Evolutionary conservation across 1,284 basidiomycete species (phyloP).

Genomic region (Gymnopus androsaceus): DNA sequence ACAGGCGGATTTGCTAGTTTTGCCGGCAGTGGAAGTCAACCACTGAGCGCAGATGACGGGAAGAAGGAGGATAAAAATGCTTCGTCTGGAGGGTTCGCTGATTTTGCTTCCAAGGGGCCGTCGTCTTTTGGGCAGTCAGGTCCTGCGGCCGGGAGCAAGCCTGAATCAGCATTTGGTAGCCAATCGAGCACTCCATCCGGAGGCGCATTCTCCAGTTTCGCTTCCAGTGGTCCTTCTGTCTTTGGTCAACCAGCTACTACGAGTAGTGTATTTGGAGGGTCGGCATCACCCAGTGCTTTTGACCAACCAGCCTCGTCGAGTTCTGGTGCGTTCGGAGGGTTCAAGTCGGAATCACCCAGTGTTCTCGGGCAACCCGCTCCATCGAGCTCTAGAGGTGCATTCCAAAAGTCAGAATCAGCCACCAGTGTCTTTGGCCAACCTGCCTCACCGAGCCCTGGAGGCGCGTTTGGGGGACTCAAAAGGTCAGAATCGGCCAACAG

Average conservation of each 20-base stretch:
- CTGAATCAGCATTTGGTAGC: constrained; percentile 14
- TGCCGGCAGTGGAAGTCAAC: not conserved
- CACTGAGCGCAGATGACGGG: not conserved
- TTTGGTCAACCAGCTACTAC: constrained; percentile 19
- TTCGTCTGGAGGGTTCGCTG: constrained; percentile 27
- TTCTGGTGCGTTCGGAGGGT: not conserved
- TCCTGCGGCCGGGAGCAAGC: not conserved
- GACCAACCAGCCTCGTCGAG: constrained; percentile 6
- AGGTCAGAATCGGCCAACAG: not conserved
- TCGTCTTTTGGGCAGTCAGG: constrained; percentile 12
- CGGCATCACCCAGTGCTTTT: constrained; percentile 13
- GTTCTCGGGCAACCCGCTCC: not conserved
- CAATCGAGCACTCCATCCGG: not conserved
- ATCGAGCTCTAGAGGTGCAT: not conserved
- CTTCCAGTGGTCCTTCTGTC: constrained; percentile 13
- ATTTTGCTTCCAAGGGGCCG: constrained; percentile 26
- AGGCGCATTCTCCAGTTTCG: constrained; percentile 6
- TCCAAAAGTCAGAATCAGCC: not conserved
- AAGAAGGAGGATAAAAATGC: not conserved
- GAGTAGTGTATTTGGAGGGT: constrained; percentile 8
- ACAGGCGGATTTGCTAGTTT: constrained; percentile 13
- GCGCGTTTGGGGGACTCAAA: not conserved
- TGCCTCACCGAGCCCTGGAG: not conserved
- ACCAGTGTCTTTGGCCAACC: not conserved
- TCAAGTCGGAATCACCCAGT: not conserved